Base-by-base conservation (phyloP, 2,329 filamentous ascomycete genomes). In the Diaporthe velutina region DNA sequence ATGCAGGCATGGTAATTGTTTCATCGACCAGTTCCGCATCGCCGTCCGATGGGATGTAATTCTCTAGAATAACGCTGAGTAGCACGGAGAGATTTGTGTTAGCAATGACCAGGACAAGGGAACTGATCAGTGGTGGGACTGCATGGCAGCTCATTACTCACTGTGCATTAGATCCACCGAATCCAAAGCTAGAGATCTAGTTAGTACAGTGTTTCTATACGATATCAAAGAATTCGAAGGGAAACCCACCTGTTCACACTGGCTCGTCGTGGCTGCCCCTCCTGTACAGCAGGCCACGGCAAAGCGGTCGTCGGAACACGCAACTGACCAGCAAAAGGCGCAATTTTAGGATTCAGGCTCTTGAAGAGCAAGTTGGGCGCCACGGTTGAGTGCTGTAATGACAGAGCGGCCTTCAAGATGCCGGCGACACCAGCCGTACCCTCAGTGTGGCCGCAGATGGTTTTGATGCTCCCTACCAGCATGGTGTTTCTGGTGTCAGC, bases 391-490 rank as follows among this genome's bases (percentile, higher is more conserved):
- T 79, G 25, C 86, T 84, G 19, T 85, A 0, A 87, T 86, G 22
- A 89, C 78, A 1, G 57, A 17, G 57, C 33, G 25, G 57, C 35
- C 9, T 61, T 61, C 35, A 61, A 7, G 12, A 61, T 61, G 3
- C 57, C 57, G 5, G 57, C 57, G 13, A 61, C 35, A 10, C 88
- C 88, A 1, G 87, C 86, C 0, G 85, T 83, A 12, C 86, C 86
- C 78, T 90, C 88, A 0, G 85, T 85, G 77, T 90, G 88, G 28
- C 86, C 86, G 13, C 83, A 78, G 0, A 83, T 78, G 0, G 81
- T 83, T 72, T 83, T 83, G 54, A 82, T 75, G 0, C 80, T 82
- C 2, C 81, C 82, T 0, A 83, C 81, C 7, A 80, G 45, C 68
- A 83, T 30, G 48, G 8, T 6, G 22, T 22, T 19, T 13, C 35